Base-by-base conservation (phyloP, 2,329 filamentous ascomycete genomes). In the Cercospora sp. region DNA sequence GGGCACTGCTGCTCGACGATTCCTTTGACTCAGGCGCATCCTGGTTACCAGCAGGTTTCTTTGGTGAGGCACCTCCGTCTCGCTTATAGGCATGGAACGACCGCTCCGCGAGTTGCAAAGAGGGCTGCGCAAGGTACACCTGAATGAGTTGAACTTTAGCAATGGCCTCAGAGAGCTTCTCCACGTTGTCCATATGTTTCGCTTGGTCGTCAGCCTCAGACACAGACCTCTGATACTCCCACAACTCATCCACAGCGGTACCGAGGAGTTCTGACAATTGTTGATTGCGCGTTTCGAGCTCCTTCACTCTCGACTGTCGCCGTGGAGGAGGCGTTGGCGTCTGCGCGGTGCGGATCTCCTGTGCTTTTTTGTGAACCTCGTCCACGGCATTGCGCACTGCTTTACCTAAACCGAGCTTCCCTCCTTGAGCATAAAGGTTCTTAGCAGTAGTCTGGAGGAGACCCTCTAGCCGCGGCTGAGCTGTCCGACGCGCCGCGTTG, bases 301-400 rank as follows among this genome's bases (percentile, higher is more conserved):
- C 81, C 18, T 81, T 80, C 12, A 73, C 32, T 24, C 81, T 80
- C 2, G 84, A 82, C 66, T 87, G 65, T 34, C 77, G 76, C 4
- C 78, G 75, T 4, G 78, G 78, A 26, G 69, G 71, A 16, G 75
- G 70, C 3, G 75, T 73, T 3, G 77, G 77, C 5, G 77, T 76
- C 37, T 76, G 77, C 21, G 74, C 68, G 4, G 75, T 86, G 70
- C 91, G 89, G 34, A 90, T 83, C 32, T 85, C 86, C 74, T 90
- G 87, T 72, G 94, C 87, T 72, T 93, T 93, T 74, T 91, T 90
- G 68, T 87, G 87, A 61, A 94, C 90, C 79, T 96, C 92, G 8
- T 89, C 90, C 76, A 95, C 86, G 18, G 92, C 91, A 72, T 92
- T 91, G n/a, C 92, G 87, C 6, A 95, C 88, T 0, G 90, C 91